These are phyloP conservation scores for Sugiyamaella mastotermitis DNA, from an alignment of 805 yeast species.

Conservation along the genomic window DNA sequence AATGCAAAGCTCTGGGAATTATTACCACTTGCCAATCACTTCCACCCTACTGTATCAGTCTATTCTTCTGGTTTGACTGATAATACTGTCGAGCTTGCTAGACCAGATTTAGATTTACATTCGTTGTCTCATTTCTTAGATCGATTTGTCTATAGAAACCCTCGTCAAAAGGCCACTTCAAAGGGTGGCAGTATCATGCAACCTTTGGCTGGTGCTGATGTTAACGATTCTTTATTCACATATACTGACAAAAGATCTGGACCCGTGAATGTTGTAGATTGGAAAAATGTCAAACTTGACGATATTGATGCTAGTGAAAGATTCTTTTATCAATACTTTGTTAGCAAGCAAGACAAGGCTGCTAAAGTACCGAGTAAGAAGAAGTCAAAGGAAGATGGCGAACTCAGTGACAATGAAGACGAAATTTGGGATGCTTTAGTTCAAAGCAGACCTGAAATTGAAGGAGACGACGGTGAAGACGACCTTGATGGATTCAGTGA, in stretches of 20 bases:
- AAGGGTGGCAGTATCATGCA: constrained; percentile 96
- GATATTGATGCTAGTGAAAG: constrained; percentile 80
- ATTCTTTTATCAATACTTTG: constrained; percentile 83
- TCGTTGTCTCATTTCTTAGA: constrained; percentile 88
- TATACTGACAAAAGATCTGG: constrained; percentile 24
- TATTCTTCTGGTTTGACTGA: constrained; percentile 55
- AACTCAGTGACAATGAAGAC: constrained; percentile 42
- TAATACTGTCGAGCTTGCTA: constrained; percentile 35
- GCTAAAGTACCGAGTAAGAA: constrained; percentile 25
- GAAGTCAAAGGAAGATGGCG: constrained; percentile 31
- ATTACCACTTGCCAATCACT: constrained; percentile 65
- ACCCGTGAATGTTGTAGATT: constrained; percentile 81
- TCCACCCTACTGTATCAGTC: constrained; percentile 84
- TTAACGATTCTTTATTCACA: constrained; percentile 35
- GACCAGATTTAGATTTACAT: constrained; percentile 88
- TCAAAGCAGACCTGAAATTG: constrained; percentile 67
- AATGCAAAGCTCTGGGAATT: constrained; percentile 84
- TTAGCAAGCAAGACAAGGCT: constrained; percentile 43
- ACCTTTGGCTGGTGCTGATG: constrained; percentile 73
- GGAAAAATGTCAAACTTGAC: constrained; percentile 56
- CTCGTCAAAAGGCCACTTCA: constrained; percentile 61
- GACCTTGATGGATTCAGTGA: constrained; percentile 29
- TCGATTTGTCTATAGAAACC: constrained; percentile 89
- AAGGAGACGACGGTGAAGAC: constrained; percentile 56
- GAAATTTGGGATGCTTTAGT: constrained; percentile 80